Evolutionary conservation across 306 rosid species (phyloP), one percentile per base, ranked within the genome.

Genomic region (Vigna trinervia): DNA sequence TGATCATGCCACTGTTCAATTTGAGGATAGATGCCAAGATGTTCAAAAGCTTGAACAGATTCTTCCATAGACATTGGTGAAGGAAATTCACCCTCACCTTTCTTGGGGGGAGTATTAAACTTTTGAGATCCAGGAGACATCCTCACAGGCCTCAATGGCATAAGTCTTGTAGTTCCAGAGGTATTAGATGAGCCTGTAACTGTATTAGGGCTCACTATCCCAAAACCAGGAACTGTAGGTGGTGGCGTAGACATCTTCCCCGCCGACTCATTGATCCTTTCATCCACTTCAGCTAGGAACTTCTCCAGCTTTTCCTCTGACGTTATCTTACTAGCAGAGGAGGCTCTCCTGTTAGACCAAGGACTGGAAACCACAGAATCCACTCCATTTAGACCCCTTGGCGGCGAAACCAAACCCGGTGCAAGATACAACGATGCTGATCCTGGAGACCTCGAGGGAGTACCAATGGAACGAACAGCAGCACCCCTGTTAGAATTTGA

Each of bases 111-210:
- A 8, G 96, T 90, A 38, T 66, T 90, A 85, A 90, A 92, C 89
- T 92, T 95, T 85, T 95, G 96, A 59, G 97, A 92, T 48, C 92
- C 90, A 6, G 98, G 97, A 77, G 97, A 92, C 97, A 95, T 95
- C 85, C 97, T 89, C 85, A 92, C 98, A 58, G 92, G 91, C 87
- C 98, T 90, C 91, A 92, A 81, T 39, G 98, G 96, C 20, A 93
- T 90, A 78, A 84, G 85, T 88, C 99, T 90, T 48, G 90, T 82
- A 72, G 90, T 83, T 78, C 96, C 97, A 66, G 99, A 87, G 43
- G 96, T 89, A 84, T 82, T 90, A 54, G 87, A 86, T 45, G 99
- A 86, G 69, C 88, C 86, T 15, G 90, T 63, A 85, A 89, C 84
- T 52, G 90, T 83, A 73, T 46, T 81, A 8, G 97, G 96, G 84